Evolutionary conservation across 1,139 yeast species (phyloP), one percentile per base, ranked within the genome.

Genomic region (Candida mesenterica): DNA sequence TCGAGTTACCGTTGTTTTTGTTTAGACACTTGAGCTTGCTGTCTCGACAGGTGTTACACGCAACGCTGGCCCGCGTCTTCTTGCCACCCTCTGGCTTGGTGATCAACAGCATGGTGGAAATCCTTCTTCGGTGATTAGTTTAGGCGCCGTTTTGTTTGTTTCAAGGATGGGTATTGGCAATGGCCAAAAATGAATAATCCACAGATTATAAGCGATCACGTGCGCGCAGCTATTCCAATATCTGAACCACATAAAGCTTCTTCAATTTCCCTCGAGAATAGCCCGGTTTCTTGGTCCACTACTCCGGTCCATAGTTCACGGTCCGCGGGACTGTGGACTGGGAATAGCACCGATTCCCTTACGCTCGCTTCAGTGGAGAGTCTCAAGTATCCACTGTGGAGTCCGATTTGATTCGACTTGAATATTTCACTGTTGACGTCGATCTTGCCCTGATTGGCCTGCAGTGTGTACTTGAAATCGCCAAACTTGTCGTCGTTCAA

Each of bases 401-500:
- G 43, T 2, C 52, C 62, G 9, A 57, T 53, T 31, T 57, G 62
- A 35, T 56, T 56, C 10, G 44, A 41, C 13, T 43, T 43, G 39
- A 33, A 56, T 2, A 35, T 13, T 2, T 27, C 35, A 31, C 56
- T 52, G 33, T 55, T 55, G 7, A 45, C 38, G 20, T 37, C 13
- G 17, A 15, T 10, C 7, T 26, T n/a, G n/a, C n/a, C n/a, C n/a
- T n/a, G n/a, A 12, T 24, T 24, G 15, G 29, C 5, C 17, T 24
- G 1, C 32, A 12, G 50, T 30, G 13, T 15, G 32, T 25, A 16
- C 34, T 55, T 56, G 39, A 56, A 56, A 4, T 24, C 24, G 1
- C 14, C 16, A 38, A 56, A 56, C 15, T 53, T 50, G 31, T 56
- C 59, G 32, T 57, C 62, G 38, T 57, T 57, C 24, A 57, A 40